These are phyloP conservation scores for Murraya paniculata DNA, from an alignment of 345 rosid genomes.

Conservation along the genomic window DNA sequence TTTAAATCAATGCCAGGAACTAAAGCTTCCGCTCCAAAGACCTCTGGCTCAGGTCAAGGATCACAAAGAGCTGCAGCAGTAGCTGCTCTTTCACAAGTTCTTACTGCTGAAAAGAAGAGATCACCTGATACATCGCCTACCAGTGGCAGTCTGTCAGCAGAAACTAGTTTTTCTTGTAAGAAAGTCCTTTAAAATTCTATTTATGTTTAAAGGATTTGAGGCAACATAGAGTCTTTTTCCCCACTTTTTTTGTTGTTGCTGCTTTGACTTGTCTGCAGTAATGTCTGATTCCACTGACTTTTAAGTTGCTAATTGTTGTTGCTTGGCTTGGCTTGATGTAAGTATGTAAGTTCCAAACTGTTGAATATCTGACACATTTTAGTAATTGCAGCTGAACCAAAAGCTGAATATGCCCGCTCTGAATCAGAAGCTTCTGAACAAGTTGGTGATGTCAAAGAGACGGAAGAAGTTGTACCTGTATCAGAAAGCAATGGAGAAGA, in stretches of 20 bases:
- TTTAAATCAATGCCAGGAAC: constrained; percentile 56
- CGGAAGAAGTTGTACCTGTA: constrained; percentile 38
- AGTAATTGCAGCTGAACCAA: constrained; percentile 39
- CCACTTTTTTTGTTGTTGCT: background rate
- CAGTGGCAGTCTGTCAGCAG: constrained; percentile 39
- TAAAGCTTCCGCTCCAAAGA: constrained; percentile 44
- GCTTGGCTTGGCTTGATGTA: background rate
- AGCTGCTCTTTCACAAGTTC: constrained; percentile 92
- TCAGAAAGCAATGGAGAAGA: constrained; percentile 47
- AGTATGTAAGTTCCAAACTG: background rate
- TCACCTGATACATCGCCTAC: constrained; percentile 69
- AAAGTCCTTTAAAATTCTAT: constrained; percentile 2
- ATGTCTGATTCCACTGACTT: background rate
- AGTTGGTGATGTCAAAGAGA: constrained; percentile 48
- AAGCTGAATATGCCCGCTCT: constrained; percentile 41
- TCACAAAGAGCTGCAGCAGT: constrained; percentile 97
- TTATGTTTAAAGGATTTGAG: background rate
- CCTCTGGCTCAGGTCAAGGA: constrained; percentile 44
- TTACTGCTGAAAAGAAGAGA: constrained; percentile 75
- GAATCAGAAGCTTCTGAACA: constrained; percentile 53
- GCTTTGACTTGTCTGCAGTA: constrained; percentile 3
- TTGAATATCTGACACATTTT: constrained; percentile 13
- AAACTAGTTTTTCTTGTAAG: constrained; percentile 48
- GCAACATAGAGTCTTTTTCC: no score
- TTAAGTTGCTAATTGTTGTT: constrained; percentile 7